Conservation (phyloP, 805 yeast genomes). For the Candida nonsorbophila region DNA sequence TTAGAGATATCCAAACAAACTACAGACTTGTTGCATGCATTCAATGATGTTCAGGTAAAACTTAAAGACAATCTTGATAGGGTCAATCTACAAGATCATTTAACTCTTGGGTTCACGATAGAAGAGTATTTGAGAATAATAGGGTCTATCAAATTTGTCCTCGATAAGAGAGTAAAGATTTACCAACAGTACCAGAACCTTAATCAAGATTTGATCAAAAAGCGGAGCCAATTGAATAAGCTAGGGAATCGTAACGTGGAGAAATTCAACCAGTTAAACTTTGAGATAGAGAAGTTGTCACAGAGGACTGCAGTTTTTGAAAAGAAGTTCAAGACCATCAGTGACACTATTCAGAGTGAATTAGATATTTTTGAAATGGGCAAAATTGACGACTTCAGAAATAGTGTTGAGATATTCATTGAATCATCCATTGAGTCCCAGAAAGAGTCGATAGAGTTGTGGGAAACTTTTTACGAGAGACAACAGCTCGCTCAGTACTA, state of each 20-base stretch:
- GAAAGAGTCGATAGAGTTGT: conserved; percentile 82
- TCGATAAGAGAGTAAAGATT: conserved; percentile 67
- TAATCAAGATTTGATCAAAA: conserved; percentile 42
- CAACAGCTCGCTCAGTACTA: conserved; percentile 19
- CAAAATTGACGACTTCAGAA: conserved; percentile 77
- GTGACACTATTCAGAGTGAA: conserved; percentile 63
- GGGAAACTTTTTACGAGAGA: conserved; percentile 79
- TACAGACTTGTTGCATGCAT: conserved; percentile 59
- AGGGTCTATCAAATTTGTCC: conserved; percentile 66
- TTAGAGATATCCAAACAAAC: conserved; percentile 69
- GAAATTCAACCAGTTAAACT: conserved; percentile 50
- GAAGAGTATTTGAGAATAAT: conserved; percentile 83
- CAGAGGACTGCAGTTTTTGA: conserved; percentile 49
- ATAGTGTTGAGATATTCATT: conserved; percentile 82
- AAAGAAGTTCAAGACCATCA: conserved; percentile 57
- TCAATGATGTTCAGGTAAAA: conserved; percentile 66
- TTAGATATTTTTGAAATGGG: conserved; percentile 66
- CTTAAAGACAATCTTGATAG: conserved; percentile 72
- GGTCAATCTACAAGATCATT: conserved; percentile 75
- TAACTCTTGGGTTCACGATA: conserved; percentile 79
- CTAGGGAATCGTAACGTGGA: conserved; percentile 50
- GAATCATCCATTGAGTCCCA: conserved; percentile 91
- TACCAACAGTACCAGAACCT: conserved; percentile 36
- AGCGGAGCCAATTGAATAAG: conserved; percentile 40
- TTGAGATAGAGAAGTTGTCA: conserved; percentile 55